A percentile compares a stretch with the other conserved stretches of the same genome.
Evolutionary conservation across 805 yeast genomes (phyloP).

Genomic region (Candida rishiriensis): DNA sequence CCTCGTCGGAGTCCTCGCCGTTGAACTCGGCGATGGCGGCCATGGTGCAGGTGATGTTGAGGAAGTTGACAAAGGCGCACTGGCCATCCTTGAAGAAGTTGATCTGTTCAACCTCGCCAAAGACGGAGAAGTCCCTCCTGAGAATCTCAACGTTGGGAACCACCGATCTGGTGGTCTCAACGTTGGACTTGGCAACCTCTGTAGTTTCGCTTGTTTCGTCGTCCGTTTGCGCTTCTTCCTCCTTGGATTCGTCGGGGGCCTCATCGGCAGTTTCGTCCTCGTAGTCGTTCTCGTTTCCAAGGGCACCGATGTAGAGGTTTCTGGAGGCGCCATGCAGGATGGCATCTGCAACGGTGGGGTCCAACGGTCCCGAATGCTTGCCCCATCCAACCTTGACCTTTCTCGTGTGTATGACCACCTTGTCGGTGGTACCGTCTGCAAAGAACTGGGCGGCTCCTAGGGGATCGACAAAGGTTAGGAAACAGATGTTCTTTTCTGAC

Average conservation of each 20-base stretch:
- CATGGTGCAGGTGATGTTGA: conserved; percentile 60
- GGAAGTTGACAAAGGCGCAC: conserved; percentile 73
- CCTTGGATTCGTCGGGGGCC: conserved; percentile 15
- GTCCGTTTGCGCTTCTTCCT: background rate
- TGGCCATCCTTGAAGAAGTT: conserved; percentile 64
- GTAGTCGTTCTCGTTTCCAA: conserved; percentile 35
- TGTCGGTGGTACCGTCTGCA: conserved; percentile 45
- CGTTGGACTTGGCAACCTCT: background rate
- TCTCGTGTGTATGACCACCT: conserved; percentile 56
- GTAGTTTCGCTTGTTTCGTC: background rate
- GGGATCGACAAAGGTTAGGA: conserved; percentile 64
- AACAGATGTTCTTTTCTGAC: conserved; percentile 55
- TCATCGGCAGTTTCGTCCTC: conserved; percentile 19
- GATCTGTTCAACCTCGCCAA: conserved; percentile 74
- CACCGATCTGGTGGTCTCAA: conserved; percentile 3
- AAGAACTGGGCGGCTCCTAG: conserved; percentile 63
- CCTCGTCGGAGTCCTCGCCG: conserved; percentile 25
- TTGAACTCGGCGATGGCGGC: conserved; percentile 58
- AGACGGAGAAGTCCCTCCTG: conserved; percentile 54
- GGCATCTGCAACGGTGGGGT: conserved; percentile 51
- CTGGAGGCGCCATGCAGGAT: conserved; percentile 70
- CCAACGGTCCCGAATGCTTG: conserved; percentile 59
- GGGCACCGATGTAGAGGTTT: conserved; percentile 68
- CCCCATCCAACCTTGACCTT: conserved; percentile 72
- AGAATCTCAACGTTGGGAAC: conserved; percentile 47